Percentiles rank a stretch among this genome's conserved stretches.
phyloP scores from a whole-genome alignment of 305 asterid genomes.

The Ilex paraguariensis region DNA sequence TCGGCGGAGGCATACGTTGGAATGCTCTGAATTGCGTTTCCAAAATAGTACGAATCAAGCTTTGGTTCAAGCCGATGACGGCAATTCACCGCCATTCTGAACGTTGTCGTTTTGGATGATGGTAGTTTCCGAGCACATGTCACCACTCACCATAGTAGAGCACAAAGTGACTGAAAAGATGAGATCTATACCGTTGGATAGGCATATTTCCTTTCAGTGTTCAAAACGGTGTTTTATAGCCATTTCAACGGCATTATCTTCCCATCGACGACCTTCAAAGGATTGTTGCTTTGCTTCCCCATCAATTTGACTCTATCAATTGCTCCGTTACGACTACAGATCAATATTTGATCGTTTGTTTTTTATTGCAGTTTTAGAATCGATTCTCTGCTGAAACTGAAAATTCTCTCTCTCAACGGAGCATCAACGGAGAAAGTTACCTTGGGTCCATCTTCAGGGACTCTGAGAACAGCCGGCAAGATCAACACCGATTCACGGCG shows the following conservation, averaged over 20 bases:
- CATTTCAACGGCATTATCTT: constrained; percentile 30
- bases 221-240: constrained; percentile 23
- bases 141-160: constrained; percentile 41
- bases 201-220: constrained; percentile 3
- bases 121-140: constrained; percentile 42
- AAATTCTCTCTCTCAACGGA: constrained; percentile 38
- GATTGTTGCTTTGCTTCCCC: constrained; percentile 39
- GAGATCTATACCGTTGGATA: constrained; percentile 30
- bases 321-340: constrained; percentile 9
- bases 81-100: constrained; percentile 20
- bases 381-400: constrained; percentile 38
- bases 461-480: constrained; percentile 32
- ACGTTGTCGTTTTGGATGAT: constrained; percentile 32
- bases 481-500: constrained; percentile 35
- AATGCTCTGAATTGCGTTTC: constrained; percentile 47
- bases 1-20: constrained; percentile 40
- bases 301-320: too few relatives aligned
- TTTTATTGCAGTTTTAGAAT: constrained; percentile 29
- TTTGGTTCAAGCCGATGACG: too few relatives aligned
- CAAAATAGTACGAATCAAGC: constrained; percentile 10
- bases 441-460: constrained; percentile 21
- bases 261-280: constrained; percentile 18
- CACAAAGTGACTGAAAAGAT: constrained; percentile 37
- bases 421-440: constrained; percentile 38
- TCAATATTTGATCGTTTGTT: constrained; percentile 22